Evolutionary conservation across 164 flowering plant genomes (phyloP), one percentile per base, ranked within the genome.

Genomic region (Liquidambar formosana): DNA sequence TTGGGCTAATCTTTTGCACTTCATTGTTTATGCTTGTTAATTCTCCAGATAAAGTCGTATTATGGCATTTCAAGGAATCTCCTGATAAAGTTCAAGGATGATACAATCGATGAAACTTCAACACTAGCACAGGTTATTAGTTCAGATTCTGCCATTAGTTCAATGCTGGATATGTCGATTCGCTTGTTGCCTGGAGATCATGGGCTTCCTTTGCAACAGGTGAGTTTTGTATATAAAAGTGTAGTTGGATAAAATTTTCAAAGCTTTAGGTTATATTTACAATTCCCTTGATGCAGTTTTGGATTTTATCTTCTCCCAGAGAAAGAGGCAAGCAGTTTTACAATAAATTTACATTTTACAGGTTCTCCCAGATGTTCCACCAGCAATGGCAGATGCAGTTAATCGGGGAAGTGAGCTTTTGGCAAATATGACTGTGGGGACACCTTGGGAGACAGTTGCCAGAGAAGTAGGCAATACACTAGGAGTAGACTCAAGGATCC

Each of bases 291-390:
- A 33, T 23, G 10, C 44, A 44, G 27, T 19, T 54, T 3, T 4
- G 21, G 21, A 56, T 38, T 13, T 21, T 60, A 2, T 10, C 15
- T 6, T 25, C 43, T 59, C 53, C 8, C 28, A 44, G 18, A 53
- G 10, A 19, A 72, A 38, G 15, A 28, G 28, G 46, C 26, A 70
- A 43, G 52, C 43, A 41, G 5, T 33, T 28, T n/a, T 45, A 28
- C 15, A 25, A 22, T 6, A 25, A 4, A 19, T 21, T 41, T 45
- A 19, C 45, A 21, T 68, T 49, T 10, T 77, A 47, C 85, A 94
- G 96, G 93, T 78, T 66, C 77, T 90, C 25, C 96, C 97, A 52
- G 95, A 94, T 76, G 90, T 91, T 41, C 99, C 97, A 12, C 97
- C 97, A 41, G 90, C 86, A 73, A 86, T 94, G 93, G 89, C 88